phyloP scores from a whole-genome alignment of 192 early-diverging fungal species.

The Geranomyces michiganensis region DNA sequence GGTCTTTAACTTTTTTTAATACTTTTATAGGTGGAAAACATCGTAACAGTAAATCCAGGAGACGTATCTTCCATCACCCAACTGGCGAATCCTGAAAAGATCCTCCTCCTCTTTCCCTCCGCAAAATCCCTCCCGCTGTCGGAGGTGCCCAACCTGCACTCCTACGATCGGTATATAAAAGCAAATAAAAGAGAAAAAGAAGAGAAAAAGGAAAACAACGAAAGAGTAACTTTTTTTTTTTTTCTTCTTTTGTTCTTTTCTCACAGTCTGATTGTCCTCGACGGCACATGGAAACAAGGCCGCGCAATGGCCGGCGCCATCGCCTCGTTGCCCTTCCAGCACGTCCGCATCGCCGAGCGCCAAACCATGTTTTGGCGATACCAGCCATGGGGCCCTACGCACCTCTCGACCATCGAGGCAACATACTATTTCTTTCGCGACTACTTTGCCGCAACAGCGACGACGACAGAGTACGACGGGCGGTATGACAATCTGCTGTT shows the following conservation, averaged over 20 bases:
- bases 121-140: constrained; percentile 67
- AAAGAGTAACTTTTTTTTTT: constrained; percentile 1
- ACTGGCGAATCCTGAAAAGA: constrained; percentile 66
- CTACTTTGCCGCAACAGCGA: constrained; percentile 52
- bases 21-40: constrained; percentile 15
- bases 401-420: constrained; percentile 93
- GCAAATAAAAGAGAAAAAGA: too few species aligned
- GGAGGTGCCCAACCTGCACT: constrained; percentile 35
- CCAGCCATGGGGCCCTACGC: constrained; percentile 72
- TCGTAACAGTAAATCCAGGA: constrained; percentile 4
- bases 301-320: constrained; percentile 43
- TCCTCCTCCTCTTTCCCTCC: constrained; percentile 86
- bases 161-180: constrained; percentile 65
- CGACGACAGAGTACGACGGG: constrained; percentile 53
- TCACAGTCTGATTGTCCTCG: constrained; percentile 83
- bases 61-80: constrained; percentile 24
- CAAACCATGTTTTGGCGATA: constrained; percentile 91
- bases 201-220: too few species aligned
- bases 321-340: constrained; percentile 53
- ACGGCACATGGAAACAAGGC: constrained; percentile 96
- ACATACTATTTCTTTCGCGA: constrained; percentile 92
- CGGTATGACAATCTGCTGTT: constrained; percentile 87
- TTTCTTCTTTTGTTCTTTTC: constrained; percentile 34
- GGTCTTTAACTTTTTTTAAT: background rate
- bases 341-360: constrained; percentile 57